Base-by-base conservation (phyloP, 2,329 filamentous ascomycete genomes). In the Monilinia polystroma region DNA sequence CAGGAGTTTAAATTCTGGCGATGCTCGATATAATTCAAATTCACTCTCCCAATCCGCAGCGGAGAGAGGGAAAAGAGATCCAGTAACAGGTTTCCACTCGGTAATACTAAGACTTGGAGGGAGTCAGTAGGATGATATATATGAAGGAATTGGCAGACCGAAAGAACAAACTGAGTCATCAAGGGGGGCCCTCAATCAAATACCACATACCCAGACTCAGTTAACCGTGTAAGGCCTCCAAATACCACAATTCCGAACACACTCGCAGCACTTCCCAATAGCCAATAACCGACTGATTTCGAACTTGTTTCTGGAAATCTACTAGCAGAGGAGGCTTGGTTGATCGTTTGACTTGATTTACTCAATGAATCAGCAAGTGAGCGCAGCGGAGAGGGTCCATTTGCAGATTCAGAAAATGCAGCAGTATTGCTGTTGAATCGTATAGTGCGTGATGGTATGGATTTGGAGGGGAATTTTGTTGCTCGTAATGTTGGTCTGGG, bases 231-330 rank as follows among this genome's bases (percentile, higher is more conserved):
- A 73, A 99, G 83, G 7, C 95, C 95, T 67, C 95, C 95, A 78
- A 96, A 96, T 55, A 99, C 87, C 63, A 99, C 93, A 74, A 99
- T 97, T 68, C 95, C 95, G 79, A 98, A 99, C 63, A 98, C 95
- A 77, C 92, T 96, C 54, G 87, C 90, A 0, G 95, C 93, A 73
- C 93, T 97, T 57, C 88, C 94, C 66, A 99, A 81, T 56, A 99
- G 85, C 93, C 93, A 99, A 81, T 94, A 94, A 68, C 89, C 95
- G 55, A 97, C 93, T 12, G 82, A 81, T 79, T 91, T 95, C 67
- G 88, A 86, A 71, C 85, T 92, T 12, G 85, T 85, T 73, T 90
- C 70, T 0, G 76, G 76, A 57, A 75, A 77, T 35, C 41, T 53
- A 14, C 63, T 41, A n/a, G 11, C 23, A n/a, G 23, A 35, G 8